Evolutionary conservation across 1,139 yeast species (phyloP).

Genomic region (Torulaspora globosa): DNA sequence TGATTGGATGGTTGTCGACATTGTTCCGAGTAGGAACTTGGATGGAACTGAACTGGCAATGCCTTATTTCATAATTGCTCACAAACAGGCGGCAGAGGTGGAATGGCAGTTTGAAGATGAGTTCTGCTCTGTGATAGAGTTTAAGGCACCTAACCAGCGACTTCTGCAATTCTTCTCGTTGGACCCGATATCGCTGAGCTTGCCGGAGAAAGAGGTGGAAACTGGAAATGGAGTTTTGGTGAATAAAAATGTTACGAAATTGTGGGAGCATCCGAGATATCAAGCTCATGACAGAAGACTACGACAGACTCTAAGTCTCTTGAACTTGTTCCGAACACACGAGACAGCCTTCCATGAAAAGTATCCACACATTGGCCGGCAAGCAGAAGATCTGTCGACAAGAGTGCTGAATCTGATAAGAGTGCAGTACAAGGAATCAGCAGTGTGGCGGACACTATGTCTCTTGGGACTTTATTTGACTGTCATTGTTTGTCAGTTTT

Average conservation of each 20-base stretch:
- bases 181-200: slow-evolving; percentile 64
- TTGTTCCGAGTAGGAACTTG: slow-evolving; percentile 9
- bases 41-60: slow-evolving; percentile 7
- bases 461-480: slow-evolving; percentile 11
- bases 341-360: slow-evolving; percentile 20
- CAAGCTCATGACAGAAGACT: slow-evolving; percentile 17
- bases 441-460: slow-evolving; percentile 1
- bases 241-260: slow-evolving; percentile 34
- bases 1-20: slow-evolving; percentile 24
- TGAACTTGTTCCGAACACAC: slow-evolving; percentile 29
- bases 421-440: background rate
- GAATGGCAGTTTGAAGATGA: slow-evolving; percentile 15
- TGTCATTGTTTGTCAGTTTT: slow-evolving; percentile 31
- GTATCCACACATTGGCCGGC: slow-evolving; percentile 16
- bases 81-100: slow-evolving; percentile 1
- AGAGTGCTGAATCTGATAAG: background rate
- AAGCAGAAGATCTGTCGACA: background rate
- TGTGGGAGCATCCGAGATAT: slow-evolving; percentile 32
- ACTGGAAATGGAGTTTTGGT: slow-evolving; percentile 25
- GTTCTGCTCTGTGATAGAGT: slow-evolving; percentile 47
- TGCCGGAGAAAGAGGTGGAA: slow-evolving; percentile 40
- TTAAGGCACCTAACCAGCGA: slow-evolving; percentile 68
- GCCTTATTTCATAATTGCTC: slow-evolving; percentile 22
- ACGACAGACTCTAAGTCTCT: slow-evolving; percentile 26
- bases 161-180: slow-evolving; percentile 78